Base-by-base conservation (phyloP, 495 filamentous ascomycete species). In the Aspergillus affinis region DNA sequence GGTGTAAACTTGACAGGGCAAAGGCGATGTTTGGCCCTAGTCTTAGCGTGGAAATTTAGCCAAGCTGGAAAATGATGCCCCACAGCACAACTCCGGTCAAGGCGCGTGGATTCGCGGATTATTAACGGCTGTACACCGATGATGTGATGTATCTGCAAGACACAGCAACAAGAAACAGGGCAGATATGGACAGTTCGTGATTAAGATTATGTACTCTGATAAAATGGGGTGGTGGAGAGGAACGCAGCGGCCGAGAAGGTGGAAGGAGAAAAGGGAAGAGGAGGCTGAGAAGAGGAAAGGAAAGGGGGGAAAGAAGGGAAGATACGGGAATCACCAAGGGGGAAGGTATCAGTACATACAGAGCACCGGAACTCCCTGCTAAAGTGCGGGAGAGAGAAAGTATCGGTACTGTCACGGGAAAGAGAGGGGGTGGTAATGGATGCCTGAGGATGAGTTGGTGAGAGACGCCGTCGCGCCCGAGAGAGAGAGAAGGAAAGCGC, bases 1-100 rank as follows among this genome's bases (percentile, higher is more conserved):
- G 72, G 67, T 72, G 71, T 69, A 20, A 74, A 72, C 61, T 69
- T 68, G 69, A 77, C 65, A 76, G 71, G 72, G 71, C 66, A 73
- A 51, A 74, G 73, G 69, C 64, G 72, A 75, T 78, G 75, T 78
- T 78, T 78, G 77, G 77, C 75, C 75, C 75, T 75, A 78, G 60
- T 72, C 66, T 72, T 80, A 80, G 77, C 77, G 77, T 73, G 75
- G 69, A 77, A 76, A 71, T 65, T 65, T 64, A 69, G 67, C 66
- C 66, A 67, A 66, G 64, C 66, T 71, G 36, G 36, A 10, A 41
- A 41, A 41, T 41, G 69, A 65, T 65, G 73, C 75, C 75, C 75
- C 77, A 78, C 77, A 70, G 64, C 71, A 69, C 55, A 68, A 65
- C 18, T 29, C 69, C 60, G 60, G 54, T 63, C 54, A 58, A 69